Conservation (phyloP, 164 flowering plant species). For the Nelumbo lutea region DNA sequence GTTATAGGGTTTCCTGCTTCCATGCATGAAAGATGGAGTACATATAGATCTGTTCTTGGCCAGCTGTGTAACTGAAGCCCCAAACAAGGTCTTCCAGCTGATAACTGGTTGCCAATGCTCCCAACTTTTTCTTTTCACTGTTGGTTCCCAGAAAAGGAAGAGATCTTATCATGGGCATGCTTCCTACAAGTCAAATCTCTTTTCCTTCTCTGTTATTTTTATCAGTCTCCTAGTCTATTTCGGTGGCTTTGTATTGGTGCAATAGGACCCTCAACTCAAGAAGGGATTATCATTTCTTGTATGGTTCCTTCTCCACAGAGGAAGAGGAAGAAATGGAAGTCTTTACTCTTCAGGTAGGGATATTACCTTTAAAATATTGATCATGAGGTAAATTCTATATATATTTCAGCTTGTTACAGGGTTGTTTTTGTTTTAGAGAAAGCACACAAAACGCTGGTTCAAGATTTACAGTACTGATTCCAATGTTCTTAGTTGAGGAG, state of each 20-base stretch:
- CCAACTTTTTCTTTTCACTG: too few relatives aligned
- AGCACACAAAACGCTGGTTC: too few relatives aligned
- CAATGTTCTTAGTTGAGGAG: background rate
- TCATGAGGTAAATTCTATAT: background rate
- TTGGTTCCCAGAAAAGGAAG: background rate
- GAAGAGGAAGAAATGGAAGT: background rate
- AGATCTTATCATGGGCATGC: background rate
- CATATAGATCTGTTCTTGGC: too few relatives aligned
- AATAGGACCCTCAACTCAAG: background rate
- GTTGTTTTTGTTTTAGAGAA: background rate
- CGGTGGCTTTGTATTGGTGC: background rate
- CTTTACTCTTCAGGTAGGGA: background rate
- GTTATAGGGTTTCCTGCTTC: too few relatives aligned
- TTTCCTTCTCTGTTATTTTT: too few relatives aligned
- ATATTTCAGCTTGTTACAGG: background rate
- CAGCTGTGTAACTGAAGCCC: too few relatives aligned
- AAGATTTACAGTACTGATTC: background rate
- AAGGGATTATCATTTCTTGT: background rate
- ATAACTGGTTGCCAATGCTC: too few relatives aligned
- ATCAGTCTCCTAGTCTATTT: background rate
- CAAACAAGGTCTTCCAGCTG: too few relatives aligned
- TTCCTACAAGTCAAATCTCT: background rate
- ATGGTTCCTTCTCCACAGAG: background rate
- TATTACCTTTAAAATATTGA: too few relatives aligned
- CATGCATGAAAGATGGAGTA: too few relatives aligned